Conservation (phyloP, 225 moss, liverwort and hornwort species). For the Polytrichum formosum region DNA sequence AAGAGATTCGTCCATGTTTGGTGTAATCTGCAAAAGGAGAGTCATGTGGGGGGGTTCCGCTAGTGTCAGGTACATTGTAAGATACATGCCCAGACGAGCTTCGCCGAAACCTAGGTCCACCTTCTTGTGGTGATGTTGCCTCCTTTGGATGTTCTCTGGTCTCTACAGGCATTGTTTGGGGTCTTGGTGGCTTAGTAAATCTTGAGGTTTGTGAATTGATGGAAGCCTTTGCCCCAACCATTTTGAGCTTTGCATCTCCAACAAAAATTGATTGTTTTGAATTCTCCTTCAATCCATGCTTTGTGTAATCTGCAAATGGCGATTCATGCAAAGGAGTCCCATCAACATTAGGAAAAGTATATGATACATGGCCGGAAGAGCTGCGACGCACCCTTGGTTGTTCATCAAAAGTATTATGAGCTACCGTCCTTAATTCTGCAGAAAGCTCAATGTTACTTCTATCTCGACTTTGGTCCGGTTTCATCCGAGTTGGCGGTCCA, state of each 20-base stretch:
- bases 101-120: neutral
- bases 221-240: neutral
- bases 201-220: neutral
- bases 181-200: neutral
- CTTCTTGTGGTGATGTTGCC: neutral
- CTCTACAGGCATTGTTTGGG: neutral
- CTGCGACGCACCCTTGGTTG: slow-evolving; percentile 3
- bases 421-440: neutral
- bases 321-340: slow-evolving; percentile 30
- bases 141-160: neutral
- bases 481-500: too few species aligned
- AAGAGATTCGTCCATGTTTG: slow-evolving; percentile 2
- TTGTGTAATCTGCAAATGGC: slow-evolving; percentile 56
- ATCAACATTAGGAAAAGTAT: neutral
- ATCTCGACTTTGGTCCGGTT: neutral
- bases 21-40: slow-evolving; percentile 31
- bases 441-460: neutral
- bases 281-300: slow-evolving; percentile 19
- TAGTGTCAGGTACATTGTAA: neutral
- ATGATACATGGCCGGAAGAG: slow-evolving; percentile 40
- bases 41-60: slow-evolving; percentile 1
- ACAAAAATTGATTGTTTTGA: neutral
- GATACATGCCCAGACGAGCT: slow-evolving; percentile 3
- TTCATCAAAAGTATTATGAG: neutral
- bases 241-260: neutral